Evolutionary conservation across 2,329 filamentous ascomycete species (phyloP), one percentile per base, ranked within the genome.

Genomic region (Ceratocystiopsis brevicomis): DNA sequence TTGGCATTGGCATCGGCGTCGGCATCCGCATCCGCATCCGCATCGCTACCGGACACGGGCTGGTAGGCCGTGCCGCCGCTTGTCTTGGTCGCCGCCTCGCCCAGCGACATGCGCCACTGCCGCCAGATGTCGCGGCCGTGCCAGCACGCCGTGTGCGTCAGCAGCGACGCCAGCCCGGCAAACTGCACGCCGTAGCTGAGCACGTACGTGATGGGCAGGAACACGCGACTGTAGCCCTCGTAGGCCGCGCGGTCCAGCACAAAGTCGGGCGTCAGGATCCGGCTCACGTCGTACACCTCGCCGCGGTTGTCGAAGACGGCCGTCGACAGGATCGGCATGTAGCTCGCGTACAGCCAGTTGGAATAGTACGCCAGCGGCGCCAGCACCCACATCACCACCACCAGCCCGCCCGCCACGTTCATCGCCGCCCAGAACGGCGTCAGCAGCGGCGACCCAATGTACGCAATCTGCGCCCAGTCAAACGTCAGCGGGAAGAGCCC

Each of bases 381-480:
- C 32, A 82, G 60, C 44, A 88, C 71, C 83, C 83, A 90, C 78
- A 90, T 88, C 42, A 90, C 80, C 40, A 86, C 61, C 3, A 85
- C 74, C 41, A 90, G 65, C 6, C 83, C 84, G 45, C 78, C 81
- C 25, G 90, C 73, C 35, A 90, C 83, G 53, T 90, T 90, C 60
- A 87, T 74, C 10, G 83, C 79, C 37, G 83, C 80, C 83, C 84
- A 86, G 58, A 88, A 90, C 0, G 84, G 84, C 0, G 84, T 85
- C 15, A 90, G 68, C 8, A 92, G 64, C 0, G 81, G 85, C 4
- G 83, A 90, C 15, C 85, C 85, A 52, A 92, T 90, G 54, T 88
- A 79, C 0, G 85, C 84, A 48, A 93, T 78, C 55, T 93, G 85
- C 1, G 82, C 81, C 85, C 85, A 93, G 61, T 93, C 85, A 54